These are phyloP conservation scores for Sicyos baderoa DNA, from an alignment of 306 rosid species.

Conservation along the genomic window DNA sequence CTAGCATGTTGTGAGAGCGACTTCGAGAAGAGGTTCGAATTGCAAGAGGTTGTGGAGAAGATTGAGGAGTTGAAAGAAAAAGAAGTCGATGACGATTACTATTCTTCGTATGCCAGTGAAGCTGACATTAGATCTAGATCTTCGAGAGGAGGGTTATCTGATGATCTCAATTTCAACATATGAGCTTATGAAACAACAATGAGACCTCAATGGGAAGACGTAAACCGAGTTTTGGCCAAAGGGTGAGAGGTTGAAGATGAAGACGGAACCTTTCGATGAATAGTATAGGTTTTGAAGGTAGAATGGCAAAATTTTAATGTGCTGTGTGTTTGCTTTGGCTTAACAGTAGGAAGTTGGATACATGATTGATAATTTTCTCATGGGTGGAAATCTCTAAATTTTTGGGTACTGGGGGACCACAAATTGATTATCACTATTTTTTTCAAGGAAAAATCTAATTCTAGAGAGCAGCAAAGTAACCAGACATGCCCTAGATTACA, in stretches of 20 bases:
- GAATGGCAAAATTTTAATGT: not conserved
- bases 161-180: constrained; percentile 22
- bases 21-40: constrained; percentile 56
- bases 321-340: constrained; percentile 6
- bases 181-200: not conserved
- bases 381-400: constrained; percentile 15
- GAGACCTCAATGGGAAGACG: constrained; percentile 2
- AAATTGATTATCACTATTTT: not conserved
- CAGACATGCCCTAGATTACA: not conserved
- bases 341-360: constrained; percentile 11
- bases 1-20: constrained; percentile 58
- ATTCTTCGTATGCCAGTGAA: constrained; percentile 32
- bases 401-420: not conserved
- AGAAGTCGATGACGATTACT: constrained; percentile 24
- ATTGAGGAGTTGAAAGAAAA: constrained; percentile 55
- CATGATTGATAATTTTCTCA: constrained; percentile 4
- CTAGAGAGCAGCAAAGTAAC: constrained; percentile 5
- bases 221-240: not conserved
- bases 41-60: constrained; percentile 55
- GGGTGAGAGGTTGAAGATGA: constrained; percentile 10
- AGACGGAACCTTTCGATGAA: not conserved
- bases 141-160: constrained; percentile 23
- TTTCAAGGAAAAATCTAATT: not conserved
- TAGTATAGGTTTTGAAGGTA: constrained; percentile 16
- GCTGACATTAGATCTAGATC: constrained; percentile 30